phyloP scores from a whole-genome alignment of 1,284 basidiomycete species.

The Leccinum pallidistipes region DNA sequence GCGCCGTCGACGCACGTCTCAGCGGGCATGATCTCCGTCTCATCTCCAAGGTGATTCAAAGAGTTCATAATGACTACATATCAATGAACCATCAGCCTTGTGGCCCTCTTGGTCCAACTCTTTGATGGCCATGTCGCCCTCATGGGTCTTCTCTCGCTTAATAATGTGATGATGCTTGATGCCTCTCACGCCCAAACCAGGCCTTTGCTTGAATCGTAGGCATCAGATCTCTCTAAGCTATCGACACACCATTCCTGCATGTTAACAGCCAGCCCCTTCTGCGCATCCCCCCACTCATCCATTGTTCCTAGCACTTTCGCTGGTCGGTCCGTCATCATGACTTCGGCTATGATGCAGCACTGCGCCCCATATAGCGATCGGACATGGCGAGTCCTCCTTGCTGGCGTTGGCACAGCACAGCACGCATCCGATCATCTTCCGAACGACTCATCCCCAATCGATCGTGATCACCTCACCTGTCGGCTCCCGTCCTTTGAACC shows the following conservation, averaged over 20 bases:
- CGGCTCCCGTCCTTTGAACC: background rate
- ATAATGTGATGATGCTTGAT: background rate
- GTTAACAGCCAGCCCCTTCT: slow-evolving; percentile 14
- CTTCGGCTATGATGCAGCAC: background rate
- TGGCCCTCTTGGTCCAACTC: slow-evolving; percentile 6
- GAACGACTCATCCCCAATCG: background rate
- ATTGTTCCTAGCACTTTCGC: background rate
- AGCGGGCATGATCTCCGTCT: background rate
- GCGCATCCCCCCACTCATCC: background rate
- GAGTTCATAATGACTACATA: slow-evolving; percentile 2
- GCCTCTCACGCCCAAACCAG: slow-evolving; percentile 17
- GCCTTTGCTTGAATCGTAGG: slow-evolving; percentile 1
- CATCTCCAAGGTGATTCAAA: slow-evolving; percentile 1
- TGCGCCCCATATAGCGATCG: background rate
- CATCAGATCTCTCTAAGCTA: slow-evolving; percentile 14
- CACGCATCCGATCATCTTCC: slow-evolving; percentile 2
- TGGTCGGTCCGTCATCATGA: background rate
- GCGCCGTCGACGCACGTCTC: background rate
- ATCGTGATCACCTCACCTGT: slow-evolving; percentile 10
- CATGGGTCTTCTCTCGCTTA: slow-evolving; percentile 18
- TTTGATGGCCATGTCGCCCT: slow-evolving; percentile 6
- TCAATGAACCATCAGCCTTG: slow-evolving; percentile 8
- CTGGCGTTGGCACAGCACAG: background rate
- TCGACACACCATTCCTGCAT: slow-evolving; percentile 26
- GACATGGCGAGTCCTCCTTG: background rate